These are phyloP conservation scores for Yarrowia sp. DNA, from an alignment of 805 yeast genomes.

Conservation along the genomic window DNA sequence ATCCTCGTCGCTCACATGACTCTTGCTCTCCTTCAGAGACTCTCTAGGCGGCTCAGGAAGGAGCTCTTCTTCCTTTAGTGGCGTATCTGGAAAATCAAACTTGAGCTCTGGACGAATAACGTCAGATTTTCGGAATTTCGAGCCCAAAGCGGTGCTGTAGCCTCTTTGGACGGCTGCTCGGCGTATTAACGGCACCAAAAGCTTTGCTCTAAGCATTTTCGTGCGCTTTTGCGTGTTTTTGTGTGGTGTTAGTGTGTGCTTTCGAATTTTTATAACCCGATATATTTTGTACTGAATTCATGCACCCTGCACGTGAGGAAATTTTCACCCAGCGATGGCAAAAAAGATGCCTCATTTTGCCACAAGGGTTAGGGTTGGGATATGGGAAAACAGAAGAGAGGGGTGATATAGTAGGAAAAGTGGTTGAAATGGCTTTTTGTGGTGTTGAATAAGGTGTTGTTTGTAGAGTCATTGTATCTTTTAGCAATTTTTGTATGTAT, in stretches of 20 bases:
- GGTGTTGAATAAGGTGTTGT: too few species aligned
- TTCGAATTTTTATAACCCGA: background rate
- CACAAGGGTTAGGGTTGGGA: conserved; percentile 7
- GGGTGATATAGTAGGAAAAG: too few species aligned
- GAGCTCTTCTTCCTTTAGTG: background rate
- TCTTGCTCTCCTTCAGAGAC: background rate
- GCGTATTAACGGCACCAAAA: conserved; percentile 18
- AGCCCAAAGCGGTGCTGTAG: conserved; percentile 11
- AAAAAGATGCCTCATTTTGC: background rate
- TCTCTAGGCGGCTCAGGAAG: background rate
- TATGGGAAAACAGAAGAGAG: background rate
- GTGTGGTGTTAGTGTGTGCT: background rate
- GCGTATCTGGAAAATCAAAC: background rate
- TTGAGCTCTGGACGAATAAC: conserved; percentile 16
- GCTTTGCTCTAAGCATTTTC: conserved; percentile 22
- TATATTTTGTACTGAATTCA: conserved; percentile 16
- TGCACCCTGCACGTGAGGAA: conserved; percentile 35
- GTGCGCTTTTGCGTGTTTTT: background rate
- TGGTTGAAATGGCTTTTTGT: too few species aligned
- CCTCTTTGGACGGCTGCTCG: background rate
- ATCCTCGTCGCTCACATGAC: conserved; percentile 9
- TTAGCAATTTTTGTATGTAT: too few species aligned
- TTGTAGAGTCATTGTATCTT: too few species aligned
- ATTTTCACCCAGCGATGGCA: background rate
- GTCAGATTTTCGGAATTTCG: conserved; percentile 13